phyloP scores from a whole-genome alignment of 345 rosid genomes.

The Balakata baccata region DNA sequence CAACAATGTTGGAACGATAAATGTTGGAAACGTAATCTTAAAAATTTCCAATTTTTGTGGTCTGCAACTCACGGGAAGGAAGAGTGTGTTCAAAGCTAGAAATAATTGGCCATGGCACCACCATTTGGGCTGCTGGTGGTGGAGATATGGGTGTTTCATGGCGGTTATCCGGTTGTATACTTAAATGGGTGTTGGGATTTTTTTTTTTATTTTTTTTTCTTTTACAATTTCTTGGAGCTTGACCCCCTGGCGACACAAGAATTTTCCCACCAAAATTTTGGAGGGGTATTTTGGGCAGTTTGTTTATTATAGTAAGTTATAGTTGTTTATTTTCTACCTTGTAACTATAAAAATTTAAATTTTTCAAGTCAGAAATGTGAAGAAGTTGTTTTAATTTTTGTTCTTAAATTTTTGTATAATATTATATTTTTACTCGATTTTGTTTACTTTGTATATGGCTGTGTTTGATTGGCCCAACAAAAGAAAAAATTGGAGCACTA shows the following conservation, averaged over 20 bases:
- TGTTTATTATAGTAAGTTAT: too few relatives aligned
- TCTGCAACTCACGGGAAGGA: background rate
- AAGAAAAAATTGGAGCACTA: background rate
- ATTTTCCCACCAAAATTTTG: constrained; percentile 21
- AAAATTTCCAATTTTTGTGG: background rate
- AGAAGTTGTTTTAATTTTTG: background rate
- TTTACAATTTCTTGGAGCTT: background rate
- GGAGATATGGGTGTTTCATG: background rate
- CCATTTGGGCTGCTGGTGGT: background rate
- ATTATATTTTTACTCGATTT: background rate
- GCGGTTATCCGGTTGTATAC: background rate
- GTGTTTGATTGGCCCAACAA: background rate
- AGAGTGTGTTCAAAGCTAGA: background rate
- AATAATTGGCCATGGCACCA: background rate
- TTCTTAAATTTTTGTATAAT: background rate
- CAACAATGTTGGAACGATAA: background rate
- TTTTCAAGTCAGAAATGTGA: too few relatives aligned
- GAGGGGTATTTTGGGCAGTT: constrained; percentile 19
- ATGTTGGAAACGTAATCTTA: background rate
- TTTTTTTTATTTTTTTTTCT: background rate
- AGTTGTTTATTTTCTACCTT: background rate
- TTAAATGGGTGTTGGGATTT: background rate
- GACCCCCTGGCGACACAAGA: background rate
- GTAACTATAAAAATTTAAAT: too few relatives aligned
- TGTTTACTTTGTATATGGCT: background rate